phyloP scores from a whole-genome alignment of 2,329 filamentous ascomycete species.

The Venturiaceae sp. region DNA sequence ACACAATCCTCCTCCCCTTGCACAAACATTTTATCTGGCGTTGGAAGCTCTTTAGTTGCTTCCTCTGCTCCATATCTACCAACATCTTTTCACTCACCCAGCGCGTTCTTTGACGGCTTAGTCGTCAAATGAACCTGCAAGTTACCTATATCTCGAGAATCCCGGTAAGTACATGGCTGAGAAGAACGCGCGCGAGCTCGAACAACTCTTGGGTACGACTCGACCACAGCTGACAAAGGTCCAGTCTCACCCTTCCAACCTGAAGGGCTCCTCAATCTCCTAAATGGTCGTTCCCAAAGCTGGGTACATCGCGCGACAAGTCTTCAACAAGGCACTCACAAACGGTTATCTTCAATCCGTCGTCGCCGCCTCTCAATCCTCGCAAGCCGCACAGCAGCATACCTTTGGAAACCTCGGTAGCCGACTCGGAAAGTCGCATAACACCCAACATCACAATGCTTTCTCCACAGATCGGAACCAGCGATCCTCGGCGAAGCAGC shows the following conservation, averaged over 20 bases:
- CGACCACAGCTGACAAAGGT: neutral
- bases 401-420: constrained; percentile 28
- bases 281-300: constrained; percentile 78
- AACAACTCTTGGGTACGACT: neutral
- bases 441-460: constrained; percentile 61
- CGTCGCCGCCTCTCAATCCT: constrained; percentile 86
- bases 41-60: neutral
- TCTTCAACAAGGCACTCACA: constrained; percentile 92
- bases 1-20: neutral
- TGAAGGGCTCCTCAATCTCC: constrained; percentile 59
- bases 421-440: constrained; percentile 34
- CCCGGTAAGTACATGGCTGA: constrained; percentile 45
- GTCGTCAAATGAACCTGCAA: constrained; percentile 99
- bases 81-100: constrained; percentile 12
- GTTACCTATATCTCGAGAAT: constrained; percentile 48
- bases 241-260: constrained; percentile 36
- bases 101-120: constrained; percentile 83
- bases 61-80: neutral
- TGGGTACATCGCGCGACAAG: constrained; percentile 85
- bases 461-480: constrained; percentile 51
- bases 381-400: constrained; percentile 55
- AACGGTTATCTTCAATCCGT: constrained; percentile 98
- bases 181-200: neutral
- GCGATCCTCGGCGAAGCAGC: constrained; percentile 19
- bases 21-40: neutral